Percentiles rank a stretch among this genome's conserved stretches.
Evolutionary conservation across 768 basidiomycete genomes (phyloP).

Genomic region (Boletus vermiculosoides): DNA sequence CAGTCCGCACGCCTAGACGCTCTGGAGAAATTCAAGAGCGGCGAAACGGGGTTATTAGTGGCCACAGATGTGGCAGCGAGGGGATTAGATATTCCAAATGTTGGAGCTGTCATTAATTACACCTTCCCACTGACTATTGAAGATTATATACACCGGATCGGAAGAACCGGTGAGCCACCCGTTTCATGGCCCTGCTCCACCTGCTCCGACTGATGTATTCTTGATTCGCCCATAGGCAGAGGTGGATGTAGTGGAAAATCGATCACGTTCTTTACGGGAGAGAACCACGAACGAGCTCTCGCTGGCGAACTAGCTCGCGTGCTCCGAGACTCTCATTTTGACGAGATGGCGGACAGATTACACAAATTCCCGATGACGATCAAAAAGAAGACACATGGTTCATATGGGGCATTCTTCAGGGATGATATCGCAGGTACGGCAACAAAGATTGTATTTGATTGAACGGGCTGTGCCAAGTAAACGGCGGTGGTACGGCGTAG

Average conservation of each 20-base stretch:
- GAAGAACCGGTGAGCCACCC: conserved; percentile 64
- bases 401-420: conserved; percentile 84
- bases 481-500: neutral
- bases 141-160: conserved; percentile 89
- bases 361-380: conserved; percentile 94
- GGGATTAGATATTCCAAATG: conserved; percentile 96
- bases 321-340: conserved; percentile 82
- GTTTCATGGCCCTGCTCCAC: neutral
- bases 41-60: conserved; percentile 77
- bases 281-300: conserved; percentile 76
- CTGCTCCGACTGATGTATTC: neutral
- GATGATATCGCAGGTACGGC: conserved; percentile 59
- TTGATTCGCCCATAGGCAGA: conserved; percentile 53
- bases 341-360: conserved; percentile 59
- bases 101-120: conserved; percentile 92
- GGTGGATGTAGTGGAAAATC: conserved; percentile 88
- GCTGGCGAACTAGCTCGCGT: conserved; percentile 95
- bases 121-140: conserved; percentile 98
- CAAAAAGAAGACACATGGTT: conserved; percentile 92
- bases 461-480: conserved; percentile 16
- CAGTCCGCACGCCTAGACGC: conserved; percentile 83
- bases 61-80: conserved; percentile 98
- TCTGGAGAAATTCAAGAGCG: conserved; percentile 83
- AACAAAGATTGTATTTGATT: conserved; percentile 74
- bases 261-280: conserved; percentile 96